Percentiles rank a stretch among this genome's conserved stretches.
phyloP scores from a whole-genome alignment of 495 filamentous ascomycete genomes.

The Letharia columbiana region DNA sequence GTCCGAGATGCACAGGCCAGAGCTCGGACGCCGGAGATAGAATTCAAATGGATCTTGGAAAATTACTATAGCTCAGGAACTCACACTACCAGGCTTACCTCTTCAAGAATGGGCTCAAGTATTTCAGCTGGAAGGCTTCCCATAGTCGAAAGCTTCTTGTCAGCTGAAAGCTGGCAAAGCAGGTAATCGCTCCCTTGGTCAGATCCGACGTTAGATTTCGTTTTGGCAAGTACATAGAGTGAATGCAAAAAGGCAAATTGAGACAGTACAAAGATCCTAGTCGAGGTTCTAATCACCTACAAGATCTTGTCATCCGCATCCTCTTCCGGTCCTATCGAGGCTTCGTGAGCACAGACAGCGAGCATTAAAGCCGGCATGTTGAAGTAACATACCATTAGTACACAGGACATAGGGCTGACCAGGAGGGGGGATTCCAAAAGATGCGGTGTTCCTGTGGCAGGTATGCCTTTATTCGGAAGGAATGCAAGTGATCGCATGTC shows the following conservation, averaged over 20 bases:
- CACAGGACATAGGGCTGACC: not conserved
- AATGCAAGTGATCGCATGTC: no score
- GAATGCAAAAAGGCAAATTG: not conserved
- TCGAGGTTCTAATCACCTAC: not conserved
- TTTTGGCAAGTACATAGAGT: not conserved
- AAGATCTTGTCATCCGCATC: not conserved
- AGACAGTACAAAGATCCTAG: not conserved
- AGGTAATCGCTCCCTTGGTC: conserved; percentile 7
- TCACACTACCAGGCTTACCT: not conserved
- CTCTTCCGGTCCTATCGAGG: not conserved
- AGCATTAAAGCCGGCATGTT: not conserved
- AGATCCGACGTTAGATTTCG: not conserved
- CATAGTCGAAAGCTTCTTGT: conserved; percentile 3
- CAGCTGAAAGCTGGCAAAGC: conserved; percentile 5
- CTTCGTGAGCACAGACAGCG: not conserved
- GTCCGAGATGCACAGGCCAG: conserved; percentile 8
- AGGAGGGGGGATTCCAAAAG: not conserved
- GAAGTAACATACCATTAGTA: not conserved
- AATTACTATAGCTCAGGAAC: not conserved
- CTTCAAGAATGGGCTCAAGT: conserved; percentile 3
- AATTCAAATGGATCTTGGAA: not conserved
- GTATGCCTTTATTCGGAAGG: not conserved
- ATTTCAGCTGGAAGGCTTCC: conserved; percentile 5
- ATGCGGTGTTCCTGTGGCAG: not conserved
- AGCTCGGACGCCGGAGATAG: conserved; percentile 7